Conservation (phyloP, 805 yeast genomes). For the Barnettozyma populi region DNA sequence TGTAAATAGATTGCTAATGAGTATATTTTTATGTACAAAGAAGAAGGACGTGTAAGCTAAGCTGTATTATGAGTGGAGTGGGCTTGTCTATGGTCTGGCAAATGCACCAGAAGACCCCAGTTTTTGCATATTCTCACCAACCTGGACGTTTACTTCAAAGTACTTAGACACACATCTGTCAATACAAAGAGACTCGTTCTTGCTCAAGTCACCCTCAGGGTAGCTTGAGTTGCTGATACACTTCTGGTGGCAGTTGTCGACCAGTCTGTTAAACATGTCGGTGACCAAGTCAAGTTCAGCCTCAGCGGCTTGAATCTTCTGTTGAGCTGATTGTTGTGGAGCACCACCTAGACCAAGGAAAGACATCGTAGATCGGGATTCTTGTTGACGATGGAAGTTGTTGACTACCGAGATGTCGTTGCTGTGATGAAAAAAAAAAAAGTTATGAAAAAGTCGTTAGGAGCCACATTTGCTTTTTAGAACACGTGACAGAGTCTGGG, state of each 20-base stretch:
- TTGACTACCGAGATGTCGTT: not conserved
- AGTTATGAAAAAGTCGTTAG: not conserved
- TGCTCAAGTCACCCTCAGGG: conserved; percentile 66
- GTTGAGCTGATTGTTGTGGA: conserved; percentile 69
- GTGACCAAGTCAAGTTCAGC: conserved; percentile 96
- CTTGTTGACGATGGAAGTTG: not conserved
- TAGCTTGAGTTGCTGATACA: conserved; percentile 62
- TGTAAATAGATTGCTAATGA: conserved; percentile 4
- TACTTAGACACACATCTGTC: conserved; percentile 96
- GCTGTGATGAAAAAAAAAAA: not conserved
- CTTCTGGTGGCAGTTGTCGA: conserved; percentile 82
- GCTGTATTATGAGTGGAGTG: not conserved
- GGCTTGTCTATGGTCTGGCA: conserved; percentile 22
- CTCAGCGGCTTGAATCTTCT: conserved; percentile 86
- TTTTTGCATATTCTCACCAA: conserved; percentile 71
- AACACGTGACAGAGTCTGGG: not conserved
- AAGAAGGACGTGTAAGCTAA: not conserved
- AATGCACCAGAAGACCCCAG: conserved; percentile 41
- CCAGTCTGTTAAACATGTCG: conserved; percentile 92
- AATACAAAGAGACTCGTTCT: conserved; percentile 78
- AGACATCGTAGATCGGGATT: conserved; percentile 39
- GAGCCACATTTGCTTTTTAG: not conserved
- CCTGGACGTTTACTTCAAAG: conserved; percentile 90
- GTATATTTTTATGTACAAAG: conserved; percentile 1
- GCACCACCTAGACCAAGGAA: conserved; percentile 71